A percentile compares a stretch with the other conserved stretches of the same genome.
phyloP scores from a whole-genome alignment of 2,329 filamentous ascomycete genomes.

The Bimuria novae-zelandiae region DNA sequence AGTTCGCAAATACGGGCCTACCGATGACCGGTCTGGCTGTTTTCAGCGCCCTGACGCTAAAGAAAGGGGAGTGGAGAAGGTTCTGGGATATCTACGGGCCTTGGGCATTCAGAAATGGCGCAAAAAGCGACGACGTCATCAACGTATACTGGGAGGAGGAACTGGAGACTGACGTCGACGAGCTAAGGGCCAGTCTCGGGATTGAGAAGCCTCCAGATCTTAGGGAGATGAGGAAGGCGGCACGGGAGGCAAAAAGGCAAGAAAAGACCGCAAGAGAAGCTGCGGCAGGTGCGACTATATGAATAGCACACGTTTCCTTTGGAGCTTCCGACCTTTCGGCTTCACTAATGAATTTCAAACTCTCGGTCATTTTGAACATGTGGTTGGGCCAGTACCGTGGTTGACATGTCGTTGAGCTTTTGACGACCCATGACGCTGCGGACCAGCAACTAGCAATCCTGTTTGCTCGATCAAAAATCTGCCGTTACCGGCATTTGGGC shows the following conservation, averaged over 20 bases:
- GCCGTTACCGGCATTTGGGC: no score
- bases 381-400: no score
- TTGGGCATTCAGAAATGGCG: slow-evolving; percentile 87
- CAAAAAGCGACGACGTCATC: slow-evolving; percentile 77
- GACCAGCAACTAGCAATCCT: no score
- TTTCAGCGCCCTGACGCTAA: slow-evolving; percentile 69
- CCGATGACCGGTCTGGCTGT: slow-evolving; percentile 93
- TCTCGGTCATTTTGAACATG: not conserved
- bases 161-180: slow-evolving; percentile 79
- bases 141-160: slow-evolving; percentile 99
- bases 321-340: not conserved
- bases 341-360: not conserved
- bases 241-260: slow-evolving; percentile 70
- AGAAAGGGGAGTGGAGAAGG: slow-evolving; percentile 64
- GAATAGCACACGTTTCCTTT: not conserved
- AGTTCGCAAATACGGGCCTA: slow-evolving; percentile 91
- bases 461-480: no score
- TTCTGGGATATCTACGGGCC: slow-evolving; percentile 81
- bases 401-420: no score
- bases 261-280: slow-evolving; percentile 58
- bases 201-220: slow-evolving; percentile 90
- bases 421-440: no score
- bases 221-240: slow-evolving; percentile 72
- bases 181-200: slow-evolving; percentile 73
- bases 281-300: slow-evolving; percentile 16